phyloP scores from a whole-genome alignment of 371 early-diverging fungal species.

The Dichotomocladium elegans region DNA sequence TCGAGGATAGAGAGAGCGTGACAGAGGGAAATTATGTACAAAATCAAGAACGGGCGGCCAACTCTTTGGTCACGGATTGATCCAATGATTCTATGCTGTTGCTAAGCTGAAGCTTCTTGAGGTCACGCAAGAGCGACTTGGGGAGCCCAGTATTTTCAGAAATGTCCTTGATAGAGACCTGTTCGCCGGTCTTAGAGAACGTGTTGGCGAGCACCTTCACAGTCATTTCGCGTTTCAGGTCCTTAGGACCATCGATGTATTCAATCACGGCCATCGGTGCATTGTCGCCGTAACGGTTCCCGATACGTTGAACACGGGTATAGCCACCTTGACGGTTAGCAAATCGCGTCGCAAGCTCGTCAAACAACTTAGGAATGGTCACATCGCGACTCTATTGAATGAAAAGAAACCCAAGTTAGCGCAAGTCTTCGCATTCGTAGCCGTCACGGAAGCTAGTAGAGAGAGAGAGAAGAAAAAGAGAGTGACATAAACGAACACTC shows the following conservation, averaged over 20 bases:
- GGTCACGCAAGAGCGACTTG: conserved; percentile 31
- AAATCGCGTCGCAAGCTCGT: conserved; percentile 83
- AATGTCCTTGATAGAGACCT: conserved; percentile 25
- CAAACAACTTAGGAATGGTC: conserved; percentile 82
- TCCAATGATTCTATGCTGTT: conserved; percentile 19
- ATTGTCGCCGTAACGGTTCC: conserved; percentile 80
- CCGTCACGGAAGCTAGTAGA: neutral
- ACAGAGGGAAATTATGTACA: neutral
- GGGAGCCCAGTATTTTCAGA: conserved; percentile 22
- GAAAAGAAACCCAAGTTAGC: neutral
- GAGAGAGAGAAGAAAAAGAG: conserved; percentile 1
- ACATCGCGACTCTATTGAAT: conserved; percentile 62
- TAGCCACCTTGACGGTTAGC: conserved; percentile 83
- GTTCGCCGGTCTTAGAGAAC: conserved; percentile 12
- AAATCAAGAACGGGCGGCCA: conserved; percentile 1
- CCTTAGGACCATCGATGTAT: conserved; percentile 64
- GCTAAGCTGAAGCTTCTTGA: conserved; percentile 40
- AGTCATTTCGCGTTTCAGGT: conserved; percentile 51
- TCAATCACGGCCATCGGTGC: conserved; percentile 93
- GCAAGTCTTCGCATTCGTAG: neutral
- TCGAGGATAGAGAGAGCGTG: no score
- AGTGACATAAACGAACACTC: conserved; percentile 9
- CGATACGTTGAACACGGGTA: conserved; percentile 83
- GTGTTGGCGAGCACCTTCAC: conserved; percentile 44
- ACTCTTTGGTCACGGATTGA: conserved; percentile 2